phyloP scores from a whole-genome alignment of 768 basidiomycete species.

The Kwoniella mangroviensis region DNA sequence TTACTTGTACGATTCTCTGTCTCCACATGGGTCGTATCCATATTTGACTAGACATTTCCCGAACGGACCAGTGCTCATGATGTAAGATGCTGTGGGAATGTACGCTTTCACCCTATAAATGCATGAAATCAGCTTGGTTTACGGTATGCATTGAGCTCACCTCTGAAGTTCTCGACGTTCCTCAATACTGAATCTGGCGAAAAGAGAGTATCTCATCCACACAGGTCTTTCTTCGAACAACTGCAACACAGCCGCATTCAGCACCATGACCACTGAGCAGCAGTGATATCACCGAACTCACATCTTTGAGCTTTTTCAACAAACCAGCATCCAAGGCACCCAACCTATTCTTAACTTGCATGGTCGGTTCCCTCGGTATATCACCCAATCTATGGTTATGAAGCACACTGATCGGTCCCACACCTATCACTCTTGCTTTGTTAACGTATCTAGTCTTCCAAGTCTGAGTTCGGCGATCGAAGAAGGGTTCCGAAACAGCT shows the following conservation, averaged over 20 bases:
- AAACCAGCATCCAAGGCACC: slow-evolving; percentile 66
- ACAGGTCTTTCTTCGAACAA: slow-evolving; percentile 75
- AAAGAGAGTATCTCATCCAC: slow-evolving; percentile 85
- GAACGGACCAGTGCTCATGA: slow-evolving; percentile 93
- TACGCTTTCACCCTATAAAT: slow-evolving; percentile 73
- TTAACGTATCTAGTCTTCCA: slow-evolving; percentile 38
- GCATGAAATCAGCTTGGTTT: not conserved
- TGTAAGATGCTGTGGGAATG: slow-evolving; percentile 79
- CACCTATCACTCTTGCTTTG: slow-evolving; percentile 23
- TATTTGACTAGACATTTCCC: slow-evolving; percentile 84
- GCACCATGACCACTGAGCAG: too few species aligned
- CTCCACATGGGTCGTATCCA: slow-evolving; percentile 84
- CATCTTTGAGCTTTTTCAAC: slow-evolving; percentile 42
- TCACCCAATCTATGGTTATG: slow-evolving; percentile 28
- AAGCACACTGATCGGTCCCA: slow-evolving; percentile 26
- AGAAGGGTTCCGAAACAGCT: slow-evolving; percentile 29
- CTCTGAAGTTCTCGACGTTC: slow-evolving; percentile 76
- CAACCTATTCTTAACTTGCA: slow-evolving; percentile 68
- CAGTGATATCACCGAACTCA: slow-evolving; percentile 15
- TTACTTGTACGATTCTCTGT: slow-evolving; percentile 75
- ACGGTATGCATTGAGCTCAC: slow-evolving; percentile 60
- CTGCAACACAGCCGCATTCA: slow-evolving; percentile 57
- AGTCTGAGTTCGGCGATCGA: slow-evolving; percentile 37
- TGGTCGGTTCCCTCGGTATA: slow-evolving; percentile 57
- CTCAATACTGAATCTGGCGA: slow-evolving; percentile 74